Evolutionary conservation across 345 rosid genomes (phyloP).

Genomic region (Crucihimalaya himalaica): DNA sequence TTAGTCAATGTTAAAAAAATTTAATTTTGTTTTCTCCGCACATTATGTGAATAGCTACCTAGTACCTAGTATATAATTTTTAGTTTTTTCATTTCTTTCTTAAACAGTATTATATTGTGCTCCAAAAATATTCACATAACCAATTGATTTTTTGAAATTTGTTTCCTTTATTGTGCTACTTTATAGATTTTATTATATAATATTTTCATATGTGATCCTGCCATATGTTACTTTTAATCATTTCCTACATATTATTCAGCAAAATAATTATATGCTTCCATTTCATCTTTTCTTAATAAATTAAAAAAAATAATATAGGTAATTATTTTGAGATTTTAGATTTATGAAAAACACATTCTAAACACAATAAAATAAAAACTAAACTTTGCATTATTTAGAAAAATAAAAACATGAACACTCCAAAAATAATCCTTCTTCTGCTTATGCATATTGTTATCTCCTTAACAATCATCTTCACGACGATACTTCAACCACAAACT

Average conservation of each 20-base stretch:
- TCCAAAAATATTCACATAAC: not conserved
- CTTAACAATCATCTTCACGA: conserved; percentile 40
- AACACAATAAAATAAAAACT: not conserved
- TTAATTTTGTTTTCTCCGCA: too few relatives aligned
- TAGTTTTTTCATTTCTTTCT: too few relatives aligned
- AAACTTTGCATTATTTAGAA: not conserved
- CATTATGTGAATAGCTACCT: too few relatives aligned
- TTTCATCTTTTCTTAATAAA: not conserved
- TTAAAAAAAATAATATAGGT: not conserved
- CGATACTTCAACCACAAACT: conserved; percentile 41
- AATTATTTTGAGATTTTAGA: conserved; percentile 5
- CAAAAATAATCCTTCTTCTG: conserved; percentile 30
- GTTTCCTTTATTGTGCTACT: conserved; percentile 4
- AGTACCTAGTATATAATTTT: too few relatives aligned
- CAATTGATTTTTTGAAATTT: not conserved
- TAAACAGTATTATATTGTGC: too few relatives aligned
- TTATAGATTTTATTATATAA: not conserved
- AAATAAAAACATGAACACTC: conserved; percentile 43
- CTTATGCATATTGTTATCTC: conserved; percentile 33
- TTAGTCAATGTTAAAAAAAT: too few relatives aligned
- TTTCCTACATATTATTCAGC: not conserved
- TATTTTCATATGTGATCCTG: not conserved
- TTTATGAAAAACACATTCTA: not conserved
- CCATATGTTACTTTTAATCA: not conserved
- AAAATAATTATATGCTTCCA: not conserved